A percentile compares a stretch with the other conserved stretches of the same genome.
Conservation (phyloP, 2,329 filamentous ascomycete genomes). For the Fonsecaea erecta region DNA sequence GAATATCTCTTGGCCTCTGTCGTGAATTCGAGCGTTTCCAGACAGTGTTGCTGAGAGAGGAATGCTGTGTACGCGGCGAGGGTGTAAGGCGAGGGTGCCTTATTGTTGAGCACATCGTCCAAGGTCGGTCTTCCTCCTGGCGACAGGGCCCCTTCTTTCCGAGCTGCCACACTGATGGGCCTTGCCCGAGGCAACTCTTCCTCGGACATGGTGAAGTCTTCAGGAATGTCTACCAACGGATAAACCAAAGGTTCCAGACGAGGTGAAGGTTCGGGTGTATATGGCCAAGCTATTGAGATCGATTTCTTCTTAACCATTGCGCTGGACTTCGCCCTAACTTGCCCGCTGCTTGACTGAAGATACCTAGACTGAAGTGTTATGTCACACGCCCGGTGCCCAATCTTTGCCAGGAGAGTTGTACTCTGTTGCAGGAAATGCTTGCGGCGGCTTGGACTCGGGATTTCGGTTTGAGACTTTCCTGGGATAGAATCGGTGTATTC, state of each 20-base stretch:
- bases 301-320: slow-evolving; percentile 39
- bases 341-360: slow-evolving; percentile 10
- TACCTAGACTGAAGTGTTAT: background rate
- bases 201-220: slow-evolving; percentile 47
- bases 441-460: background rate
- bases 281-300: slow-evolving; percentile 39
- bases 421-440: background rate
- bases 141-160: slow-evolving; percentile 47
- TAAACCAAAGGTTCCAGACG: slow-evolving; percentile 49
- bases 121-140: slow-evolving; percentile 70
- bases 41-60: slow-evolving; percentile 92
- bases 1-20: slow-evolving; percentile 89
- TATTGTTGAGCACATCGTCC: slow-evolving; percentile 84
- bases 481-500: background rate
- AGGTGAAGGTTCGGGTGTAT: slow-evolving; percentile 51
- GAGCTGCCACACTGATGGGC: slow-evolving; percentile 51
- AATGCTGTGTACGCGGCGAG: slow-evolving; percentile 94
- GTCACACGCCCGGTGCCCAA: slow-evolving; percentile 1
- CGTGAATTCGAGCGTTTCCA: slow-evolving; percentile 95
- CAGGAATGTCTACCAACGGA: slow-evolving; percentile 51
- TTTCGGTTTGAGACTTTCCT: background rate
- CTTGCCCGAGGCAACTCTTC: slow-evolving; percentile 46
- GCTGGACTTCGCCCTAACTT: slow-evolving; percentile 29
- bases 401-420: background rate
- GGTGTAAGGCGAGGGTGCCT: slow-evolving; percentile 85